Evolutionary conservation across 306 rosid genomes (phyloP), one percentile per base, ranked within the genome.

Genomic region (Medicago arabica): DNA sequence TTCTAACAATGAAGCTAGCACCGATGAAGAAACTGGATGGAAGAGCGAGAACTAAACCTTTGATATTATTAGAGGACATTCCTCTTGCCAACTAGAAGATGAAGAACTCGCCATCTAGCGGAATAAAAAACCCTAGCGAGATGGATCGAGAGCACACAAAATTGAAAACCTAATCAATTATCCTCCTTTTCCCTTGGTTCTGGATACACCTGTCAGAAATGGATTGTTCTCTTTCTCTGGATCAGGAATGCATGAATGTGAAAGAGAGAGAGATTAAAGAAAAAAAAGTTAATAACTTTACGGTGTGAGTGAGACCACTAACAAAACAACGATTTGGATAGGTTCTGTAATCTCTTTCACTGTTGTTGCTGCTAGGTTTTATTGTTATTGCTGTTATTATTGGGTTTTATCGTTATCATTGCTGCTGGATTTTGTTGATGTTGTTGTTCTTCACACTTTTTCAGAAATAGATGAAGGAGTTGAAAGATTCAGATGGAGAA

Each of bases 21-120:
- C 98, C 98, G 49, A 93, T 93, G 70, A 93, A 93, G 58, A 93
- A 73, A 80, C 98, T 93, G 0, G 98, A 93, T 1, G 98, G 91
- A 16, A 93, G 89, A 74, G 88, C 98, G 34, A 93, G 94, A 49
- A 84, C 72, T 31, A 93, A 74, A 46, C 98, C 98, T 55, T 91
- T 93, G 4, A 93, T 38, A 58, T 93, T 93, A 18, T 90, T 97
- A 36, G 93, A 78, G 69, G 98, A 90, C 96, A 92, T 90, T 4
- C 94, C 80, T 80, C 97, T 40, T 85, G 87, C 92, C 92, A 92
- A 64, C 88, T 91, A 0, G 23, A 15, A n/a, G n/a, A n/a, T n/a
- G n/a, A n/a, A 18, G 80, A 47, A 61, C 69, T 46, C 57, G 82
- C 79, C 90, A 84, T 82, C 80, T 40, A 63, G 9, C 71, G 17